Evolutionary conservation across 1,284 basidiomycete genomes (phyloP).

Genomic region (Malassezia cuniculi): DNA sequence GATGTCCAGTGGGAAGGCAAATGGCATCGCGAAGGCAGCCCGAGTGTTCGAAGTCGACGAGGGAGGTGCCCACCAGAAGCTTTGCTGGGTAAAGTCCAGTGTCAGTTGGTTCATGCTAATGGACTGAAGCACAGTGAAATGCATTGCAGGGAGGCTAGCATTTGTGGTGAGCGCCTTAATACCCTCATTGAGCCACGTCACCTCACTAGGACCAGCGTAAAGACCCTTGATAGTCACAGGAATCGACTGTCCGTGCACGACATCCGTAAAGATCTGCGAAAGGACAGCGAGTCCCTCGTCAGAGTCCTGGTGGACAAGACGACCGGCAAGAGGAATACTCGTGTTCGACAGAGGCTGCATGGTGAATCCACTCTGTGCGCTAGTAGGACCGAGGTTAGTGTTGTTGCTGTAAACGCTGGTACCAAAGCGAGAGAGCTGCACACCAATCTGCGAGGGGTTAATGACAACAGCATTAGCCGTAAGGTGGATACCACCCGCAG

Average conservation of each 20-base stretch:
- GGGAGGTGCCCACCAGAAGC: conserved; percentile 49
- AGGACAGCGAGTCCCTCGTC: conserved; percentile 52
- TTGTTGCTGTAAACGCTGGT: conserved; percentile 54
- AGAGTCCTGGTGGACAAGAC: conserved; percentile 55
- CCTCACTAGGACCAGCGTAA: conserved; percentile 54
- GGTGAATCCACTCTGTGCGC: conserved; percentile 50
- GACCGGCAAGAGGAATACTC: conserved; percentile 54
- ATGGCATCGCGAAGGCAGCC: conserved; percentile 58
- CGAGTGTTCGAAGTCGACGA: conserved; percentile 55
- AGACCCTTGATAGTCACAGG: conserved; percentile 55
- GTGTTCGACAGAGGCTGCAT: conserved; percentile 54
- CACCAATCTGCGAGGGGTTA: conserved; percentile 67
- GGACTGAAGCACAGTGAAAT: conserved; percentile 57
- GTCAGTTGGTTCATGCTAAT: conserved; percentile 57
- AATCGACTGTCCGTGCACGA: conserved; percentile 58
- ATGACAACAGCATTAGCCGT: conserved; percentile 55
- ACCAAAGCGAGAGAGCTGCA: conserved; percentile 55
- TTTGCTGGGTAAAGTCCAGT: conserved; percentile 53
- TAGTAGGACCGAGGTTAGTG: conserved; percentile 55
- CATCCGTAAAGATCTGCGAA: conserved; percentile 60
- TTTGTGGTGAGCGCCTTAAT: conserved; percentile 57
- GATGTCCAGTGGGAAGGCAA: conserved; percentile 60
- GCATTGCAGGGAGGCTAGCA: conserved; percentile 57
- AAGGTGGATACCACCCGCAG: conserved; percentile 61
- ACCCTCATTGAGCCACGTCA: conserved; percentile 63